Conservation (phyloP, 306 rosid genomes). For the Senna tora region DNA sequence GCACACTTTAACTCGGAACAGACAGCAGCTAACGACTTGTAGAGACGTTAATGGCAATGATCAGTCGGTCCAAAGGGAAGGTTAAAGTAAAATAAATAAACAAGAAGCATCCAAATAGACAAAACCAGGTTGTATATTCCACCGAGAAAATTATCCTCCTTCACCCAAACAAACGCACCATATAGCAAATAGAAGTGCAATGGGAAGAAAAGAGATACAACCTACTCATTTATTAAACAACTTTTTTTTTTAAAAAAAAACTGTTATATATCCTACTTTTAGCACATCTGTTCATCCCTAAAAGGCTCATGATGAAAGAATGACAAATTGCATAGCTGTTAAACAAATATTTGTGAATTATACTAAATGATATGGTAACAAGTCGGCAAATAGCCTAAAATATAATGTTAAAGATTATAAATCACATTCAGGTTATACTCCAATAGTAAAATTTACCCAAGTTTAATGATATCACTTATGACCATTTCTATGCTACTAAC, state of each 20-base stretch:
- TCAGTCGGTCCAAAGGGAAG: background rate
- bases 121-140: background rate
- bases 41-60: background rate
- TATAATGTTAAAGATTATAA: background rate
- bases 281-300: constrained; percentile 7
- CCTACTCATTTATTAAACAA: too few species aligned
- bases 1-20: background rate
- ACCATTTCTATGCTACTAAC: background rate
- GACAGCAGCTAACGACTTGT: background rate
- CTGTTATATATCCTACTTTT: background rate
- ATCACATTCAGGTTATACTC: background rate
- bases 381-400: background rate
- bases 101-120: background rate
- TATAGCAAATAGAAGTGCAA: background rate
- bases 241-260: too few species aligned
- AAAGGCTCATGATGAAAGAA: background rate
- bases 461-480: background rate
- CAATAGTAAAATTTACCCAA: background rate
- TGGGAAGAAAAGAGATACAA: background rate
- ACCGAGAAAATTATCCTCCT: background rate
- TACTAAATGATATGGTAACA: background rate
- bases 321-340: background rate
- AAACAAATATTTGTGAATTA: background rate
- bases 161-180: background rate
- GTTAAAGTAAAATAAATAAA: background rate